A percentile compares a stretch with the other conserved stretches of the same genome.
Conservation (phyloP, 2,329 filamentous ascomycete genomes). For the Arthrobotrys megalospora region DNA sequence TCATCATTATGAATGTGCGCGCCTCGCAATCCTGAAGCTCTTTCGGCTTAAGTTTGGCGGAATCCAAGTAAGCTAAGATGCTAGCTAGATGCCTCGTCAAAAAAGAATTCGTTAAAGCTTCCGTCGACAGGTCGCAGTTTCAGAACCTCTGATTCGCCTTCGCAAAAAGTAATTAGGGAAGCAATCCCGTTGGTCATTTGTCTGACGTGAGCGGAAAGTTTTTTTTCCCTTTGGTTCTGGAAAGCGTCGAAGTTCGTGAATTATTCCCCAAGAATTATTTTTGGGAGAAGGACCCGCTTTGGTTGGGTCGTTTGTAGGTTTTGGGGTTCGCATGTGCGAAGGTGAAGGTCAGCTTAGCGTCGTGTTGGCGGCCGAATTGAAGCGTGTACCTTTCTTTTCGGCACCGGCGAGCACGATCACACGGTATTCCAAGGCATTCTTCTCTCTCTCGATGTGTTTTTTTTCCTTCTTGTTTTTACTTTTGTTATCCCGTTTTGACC, state of each 20-base stretch:
- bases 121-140: slow-evolving; percentile 16
- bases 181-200: slow-evolving; percentile 27
- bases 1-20: slow-evolving; percentile 5
- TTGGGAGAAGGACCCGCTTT: slow-evolving; percentile 4
- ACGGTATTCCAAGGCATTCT: slow-evolving; percentile 3
- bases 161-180: slow-evolving; percentile 29
- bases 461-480: not conserved
- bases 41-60: not conserved
- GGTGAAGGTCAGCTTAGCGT: slow-evolving; percentile 53
- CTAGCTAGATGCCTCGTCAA: slow-evolving; percentile 9
- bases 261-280: not conserved
- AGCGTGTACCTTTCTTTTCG: slow-evolving; percentile 29
- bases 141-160: slow-evolving; percentile 34
- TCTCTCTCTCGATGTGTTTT: not conserved
- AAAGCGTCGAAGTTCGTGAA: slow-evolving; percentile 15
- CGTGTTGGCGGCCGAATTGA: slow-evolving; percentile 1
- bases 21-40: not conserved
- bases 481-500: not conserved
- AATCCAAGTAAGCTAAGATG: not conserved
- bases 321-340: slow-evolving; percentile 46
- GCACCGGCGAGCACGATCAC: slow-evolving; percentile 50
- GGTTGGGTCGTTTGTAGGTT: slow-evolving; percentile 25
- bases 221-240: slow-evolving; percentile 25
- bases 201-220: slow-evolving; percentile 54
- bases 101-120: slow-evolving; percentile 23